Conservation (phyloP, 169 alveolate genomes). For the Eimeria brunetti region DNA sequence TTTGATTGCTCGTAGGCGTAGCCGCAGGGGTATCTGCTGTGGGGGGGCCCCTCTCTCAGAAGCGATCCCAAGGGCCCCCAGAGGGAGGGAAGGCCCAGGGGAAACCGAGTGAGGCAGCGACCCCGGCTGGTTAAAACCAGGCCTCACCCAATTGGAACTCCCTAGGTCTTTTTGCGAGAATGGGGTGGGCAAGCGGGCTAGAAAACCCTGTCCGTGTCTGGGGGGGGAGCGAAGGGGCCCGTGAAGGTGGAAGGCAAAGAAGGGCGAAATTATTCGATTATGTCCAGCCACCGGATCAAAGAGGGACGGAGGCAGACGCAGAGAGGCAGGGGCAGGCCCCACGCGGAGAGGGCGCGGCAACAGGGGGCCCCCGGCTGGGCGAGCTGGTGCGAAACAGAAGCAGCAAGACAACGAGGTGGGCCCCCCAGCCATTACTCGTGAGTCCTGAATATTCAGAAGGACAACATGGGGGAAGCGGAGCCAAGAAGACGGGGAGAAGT, state of each 20-base stretch:
- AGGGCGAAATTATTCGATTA: not conserved
- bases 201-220: not conserved
- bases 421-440: conserved; percentile 17
- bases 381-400: conserved; percentile 24
- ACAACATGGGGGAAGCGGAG: not conserved
- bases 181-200: not conserved
- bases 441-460: not conserved
- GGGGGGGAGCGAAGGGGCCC: not conserved
- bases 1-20: conserved; percentile 28
- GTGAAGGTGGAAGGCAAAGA: not conserved
- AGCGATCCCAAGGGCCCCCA: not conserved
- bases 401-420: not conserved
- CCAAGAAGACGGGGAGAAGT: not conserved
- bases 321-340: not conserved
- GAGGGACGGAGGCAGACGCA: not conserved
- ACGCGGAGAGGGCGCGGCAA: conserved; percentile 2
- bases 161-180: too few relatives aligned
- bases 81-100: not conserved
- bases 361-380: conserved; percentile 34
- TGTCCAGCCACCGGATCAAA: not conserved
- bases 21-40: conserved; percentile 18
- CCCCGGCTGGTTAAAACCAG: not conserved
- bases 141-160: not conserved
- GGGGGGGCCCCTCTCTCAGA: not conserved
- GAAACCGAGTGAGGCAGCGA: not conserved